phyloP scores from a whole-genome alignment of 129 eudicot genomes.

The Pittosporum tobira region DNA sequence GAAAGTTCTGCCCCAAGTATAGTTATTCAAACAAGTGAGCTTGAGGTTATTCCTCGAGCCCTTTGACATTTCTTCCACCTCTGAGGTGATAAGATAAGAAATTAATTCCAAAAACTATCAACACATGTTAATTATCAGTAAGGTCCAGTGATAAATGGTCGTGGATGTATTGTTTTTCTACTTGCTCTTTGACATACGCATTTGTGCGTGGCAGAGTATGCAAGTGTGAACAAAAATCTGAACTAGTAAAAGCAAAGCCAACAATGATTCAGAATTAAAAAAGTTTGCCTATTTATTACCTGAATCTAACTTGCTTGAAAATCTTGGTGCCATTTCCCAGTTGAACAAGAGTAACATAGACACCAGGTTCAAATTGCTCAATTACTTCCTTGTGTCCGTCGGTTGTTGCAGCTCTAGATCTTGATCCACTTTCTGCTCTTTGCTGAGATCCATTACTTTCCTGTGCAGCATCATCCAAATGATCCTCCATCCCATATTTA shows the following conservation, averaged over 20 bases:
- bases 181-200: too few species aligned
- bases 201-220: too few species aligned
- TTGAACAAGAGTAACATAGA: slow-evolving; percentile 55
- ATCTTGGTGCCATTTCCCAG: slow-evolving; percentile 50
- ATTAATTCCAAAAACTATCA: neutral
- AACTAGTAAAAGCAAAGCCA: neutral
- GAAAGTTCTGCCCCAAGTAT: neutral
- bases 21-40: neutral
- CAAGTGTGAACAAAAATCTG: too few species aligned
- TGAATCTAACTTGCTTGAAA: slow-evolving; percentile 79
- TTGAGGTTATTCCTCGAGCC: too few species aligned
- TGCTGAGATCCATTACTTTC: slow-evolving; percentile 25
- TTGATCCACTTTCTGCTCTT: slow-evolving; percentile 20
- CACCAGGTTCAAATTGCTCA: slow-evolving; percentile 89
- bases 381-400: slow-evolving; percentile 54
- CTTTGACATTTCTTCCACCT: too few species aligned
- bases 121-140: neutral
- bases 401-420: slow-evolving; percentile 16
- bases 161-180: too few species aligned
- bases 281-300: slow-evolving; percentile 28
- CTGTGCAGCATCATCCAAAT: slow-evolving; percentile 19
- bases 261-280: neutral
- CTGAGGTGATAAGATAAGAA: neutral
- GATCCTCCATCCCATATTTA: slow-evolving; percentile 24
- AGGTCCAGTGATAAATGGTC: too few species aligned